Conservation (phyloP, 352 stramenopile species). For the Phytophthora rubi region DNA sequence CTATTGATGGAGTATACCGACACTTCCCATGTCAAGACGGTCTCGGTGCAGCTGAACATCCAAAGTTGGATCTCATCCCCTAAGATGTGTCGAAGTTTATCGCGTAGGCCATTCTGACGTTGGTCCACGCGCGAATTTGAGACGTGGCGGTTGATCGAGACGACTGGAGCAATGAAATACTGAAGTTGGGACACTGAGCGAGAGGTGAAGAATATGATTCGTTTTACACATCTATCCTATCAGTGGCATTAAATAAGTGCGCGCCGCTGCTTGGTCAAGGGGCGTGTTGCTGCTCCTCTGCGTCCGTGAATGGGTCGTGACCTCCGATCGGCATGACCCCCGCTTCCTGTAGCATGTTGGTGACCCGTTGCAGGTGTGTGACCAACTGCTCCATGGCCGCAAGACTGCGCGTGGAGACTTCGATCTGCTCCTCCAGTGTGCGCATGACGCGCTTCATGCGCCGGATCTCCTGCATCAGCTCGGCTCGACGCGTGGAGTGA, state of each 20-base stretch:
- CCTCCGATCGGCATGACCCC: constrained; percentile 2
- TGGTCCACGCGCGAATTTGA: neutral
- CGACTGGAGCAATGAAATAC: neutral
- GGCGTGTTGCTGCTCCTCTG: neutral
- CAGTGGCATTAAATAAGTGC: neutral
- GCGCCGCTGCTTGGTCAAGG: neutral
- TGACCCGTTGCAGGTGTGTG: constrained; percentile 36
- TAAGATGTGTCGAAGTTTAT: neutral
- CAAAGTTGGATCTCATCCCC: neutral
- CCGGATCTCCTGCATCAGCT: constrained; percentile 49
- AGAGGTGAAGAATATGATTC: neutral
- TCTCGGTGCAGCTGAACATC: neutral
- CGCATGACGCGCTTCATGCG: constrained; percentile 36
- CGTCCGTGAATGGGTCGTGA: neutral
- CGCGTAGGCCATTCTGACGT: neutral
- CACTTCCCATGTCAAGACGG: neutral
- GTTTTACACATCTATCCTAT: neutral
- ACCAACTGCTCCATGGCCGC: constrained; percentile 42
- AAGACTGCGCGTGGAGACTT: constrained; percentile 40
- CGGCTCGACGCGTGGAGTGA: constrained; percentile 27
- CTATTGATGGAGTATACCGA: too few relatives aligned
- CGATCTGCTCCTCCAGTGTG: constrained; percentile 43
- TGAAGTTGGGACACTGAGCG: neutral
- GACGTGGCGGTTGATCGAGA: neutral
- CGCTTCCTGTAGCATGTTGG: constrained; percentile 23